These are phyloP conservation scores for Penicillium hesseltinei DNA, from an alignment of 2,329 filamentous ascomycete species.

Conservation along the genomic window DNA sequence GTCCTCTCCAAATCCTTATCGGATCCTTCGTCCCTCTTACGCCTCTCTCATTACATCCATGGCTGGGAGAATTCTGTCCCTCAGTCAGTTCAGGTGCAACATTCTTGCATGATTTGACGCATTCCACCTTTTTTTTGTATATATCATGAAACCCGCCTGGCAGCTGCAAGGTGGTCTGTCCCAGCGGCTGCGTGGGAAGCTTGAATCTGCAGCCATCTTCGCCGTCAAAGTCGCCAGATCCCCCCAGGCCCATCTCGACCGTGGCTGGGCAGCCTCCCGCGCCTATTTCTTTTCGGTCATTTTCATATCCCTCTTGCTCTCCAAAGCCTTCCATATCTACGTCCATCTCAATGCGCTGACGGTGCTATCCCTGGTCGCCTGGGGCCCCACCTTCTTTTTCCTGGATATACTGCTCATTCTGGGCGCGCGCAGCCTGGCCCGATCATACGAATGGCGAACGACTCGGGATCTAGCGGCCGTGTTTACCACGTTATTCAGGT, in stretches of 20 bases:
- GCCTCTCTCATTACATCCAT: neutral
- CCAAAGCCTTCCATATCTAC: slow-evolving; percentile 16
- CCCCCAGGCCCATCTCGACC: slow-evolving; percentile 10
- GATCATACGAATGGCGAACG: slow-evolving; percentile 10
- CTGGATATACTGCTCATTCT: slow-evolving; percentile 14
- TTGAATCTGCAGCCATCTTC: slow-evolving; percentile 1
- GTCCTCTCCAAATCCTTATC: neutral
- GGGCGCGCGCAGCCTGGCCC: slow-evolving; percentile 11
- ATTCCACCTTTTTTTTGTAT: neutral
- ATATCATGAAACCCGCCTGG: slow-evolving; percentile 8
- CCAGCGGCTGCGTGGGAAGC: neutral
- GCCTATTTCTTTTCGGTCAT: slow-evolving; percentile 15
- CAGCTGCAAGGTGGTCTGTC: neutral
- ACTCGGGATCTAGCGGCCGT: slow-evolving; percentile 7
- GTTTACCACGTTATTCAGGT: slow-evolving; percentile 8
- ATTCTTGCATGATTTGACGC: neutral
- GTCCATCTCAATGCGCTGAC: slow-evolving; percentile 7
- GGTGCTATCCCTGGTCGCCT: slow-evolving; percentile 1
- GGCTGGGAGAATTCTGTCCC: neutral
- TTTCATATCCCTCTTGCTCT: slow-evolving; percentile 12
- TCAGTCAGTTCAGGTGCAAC: neutral
- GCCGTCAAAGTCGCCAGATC: slow-evolving; percentile 9
- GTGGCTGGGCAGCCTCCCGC: slow-evolving; percentile 8
- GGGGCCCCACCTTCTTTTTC: slow-evolving; percentile 17
- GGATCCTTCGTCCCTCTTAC: neutral